Conservation (phyloP, 2,329 filamentous ascomycete species). For the Clonostachys chloroleuca region DNA sequence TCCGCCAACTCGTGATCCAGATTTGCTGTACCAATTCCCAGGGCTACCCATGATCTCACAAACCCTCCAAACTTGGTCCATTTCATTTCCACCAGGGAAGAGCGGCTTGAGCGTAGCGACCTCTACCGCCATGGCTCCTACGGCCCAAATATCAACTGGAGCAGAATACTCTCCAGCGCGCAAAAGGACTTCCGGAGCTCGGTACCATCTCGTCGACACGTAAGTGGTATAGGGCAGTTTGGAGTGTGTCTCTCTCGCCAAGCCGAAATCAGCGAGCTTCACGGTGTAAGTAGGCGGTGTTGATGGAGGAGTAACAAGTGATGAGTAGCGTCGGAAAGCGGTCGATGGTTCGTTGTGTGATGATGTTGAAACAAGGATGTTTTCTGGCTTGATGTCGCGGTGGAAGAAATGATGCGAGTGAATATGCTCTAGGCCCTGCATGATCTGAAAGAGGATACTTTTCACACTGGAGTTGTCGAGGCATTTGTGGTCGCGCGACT, state of each 20-base stretch:
- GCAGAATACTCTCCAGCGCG: constrained; percentile 95
- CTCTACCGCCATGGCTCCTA: constrained; percentile 98
- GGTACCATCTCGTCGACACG: constrained; percentile 97
- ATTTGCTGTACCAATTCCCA: constrained; percentile 95
- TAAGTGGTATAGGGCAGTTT: constrained; percentile 97
- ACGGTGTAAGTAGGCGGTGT: constrained; percentile 93
- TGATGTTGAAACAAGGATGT: constrained; percentile 94
- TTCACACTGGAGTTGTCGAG: constrained; percentile 90
- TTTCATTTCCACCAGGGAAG: constrained; percentile 96
- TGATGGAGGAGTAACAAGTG: constrained; percentile 88
- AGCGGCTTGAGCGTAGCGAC: constrained; percentile 94
- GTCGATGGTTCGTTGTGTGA: constrained; percentile 76
- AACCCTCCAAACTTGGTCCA: constrained; percentile 97
- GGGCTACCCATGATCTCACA: constrained; percentile 99
- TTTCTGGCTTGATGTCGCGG: constrained; percentile 84
- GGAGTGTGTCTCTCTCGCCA: constrained; percentile 95
- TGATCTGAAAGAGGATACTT: constrained; percentile 96
- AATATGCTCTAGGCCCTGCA: constrained; percentile 94
- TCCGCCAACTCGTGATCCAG: constrained; percentile 80
- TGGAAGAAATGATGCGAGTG: constrained; percentile 98
- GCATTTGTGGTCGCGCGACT: constrained; percentile 91
- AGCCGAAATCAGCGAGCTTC: constrained; percentile 97
- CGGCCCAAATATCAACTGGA: constrained; percentile 96
- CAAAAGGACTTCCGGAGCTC: constrained; percentile 89
- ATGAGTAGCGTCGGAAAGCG: constrained; percentile 88